These are phyloP conservation scores for Aureobasidium mangrovei DNA, from an alignment of 2,329 filamentous ascomycete genomes.

Conservation along the genomic window DNA sequence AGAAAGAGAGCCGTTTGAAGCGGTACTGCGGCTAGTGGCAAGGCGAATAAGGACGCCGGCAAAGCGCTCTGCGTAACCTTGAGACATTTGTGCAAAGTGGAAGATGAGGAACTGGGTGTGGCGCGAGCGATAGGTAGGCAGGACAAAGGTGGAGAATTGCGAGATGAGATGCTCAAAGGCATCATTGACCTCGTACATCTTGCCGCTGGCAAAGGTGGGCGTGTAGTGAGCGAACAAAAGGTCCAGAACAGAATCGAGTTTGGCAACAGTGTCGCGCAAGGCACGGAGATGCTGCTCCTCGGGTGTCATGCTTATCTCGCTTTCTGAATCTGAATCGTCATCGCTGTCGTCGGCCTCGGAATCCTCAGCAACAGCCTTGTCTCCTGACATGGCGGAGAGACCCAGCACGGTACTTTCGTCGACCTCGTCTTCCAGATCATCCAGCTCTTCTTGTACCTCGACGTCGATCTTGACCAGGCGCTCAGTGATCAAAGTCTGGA, in stretches of 20 bases:
- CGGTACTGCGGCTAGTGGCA: slow-evolving; percentile 66
- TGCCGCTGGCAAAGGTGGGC: slow-evolving; percentile 59
- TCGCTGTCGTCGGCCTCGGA: slow-evolving; percentile 51
- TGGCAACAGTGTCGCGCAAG: slow-evolving; percentile 74
- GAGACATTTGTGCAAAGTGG: slow-evolving; percentile 80
- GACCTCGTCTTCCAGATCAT: slow-evolving; percentile 83
- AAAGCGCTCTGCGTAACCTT: slow-evolving; percentile 71
- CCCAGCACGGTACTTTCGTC: slow-evolving; percentile 61
- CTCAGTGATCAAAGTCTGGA: slow-evolving; percentile 75
- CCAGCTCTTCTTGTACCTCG: slow-evolving; percentile 86
- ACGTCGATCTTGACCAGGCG: slow-evolving; percentile 90
- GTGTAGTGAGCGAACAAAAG: slow-evolving; percentile 78
- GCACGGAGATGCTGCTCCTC: slow-evolving; percentile 55
- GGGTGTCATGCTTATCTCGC: slow-evolving; percentile 50
- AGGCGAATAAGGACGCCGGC: slow-evolving; percentile 77
- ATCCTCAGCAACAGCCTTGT: slow-evolving; percentile 40
- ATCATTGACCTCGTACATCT: slow-evolving; percentile 59
- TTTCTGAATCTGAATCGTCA: slow-evolving; percentile 58
- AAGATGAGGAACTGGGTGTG: slow-evolving; percentile 95
- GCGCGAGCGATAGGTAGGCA: slow-evolving; percentile 83
- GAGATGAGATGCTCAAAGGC: slow-evolving; percentile 71
- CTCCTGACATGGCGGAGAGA: slow-evolving; percentile 23
- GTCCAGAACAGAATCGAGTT: slow-evolving; percentile 85
- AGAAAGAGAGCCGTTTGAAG: slow-evolving; percentile 72
- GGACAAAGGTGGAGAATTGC: slow-evolving; percentile 79